These are phyloP conservation scores for Tuber umbilicatum DNA, from an alignment of 495 filamentous ascomycete genomes.

Conservation along the genomic window DNA sequence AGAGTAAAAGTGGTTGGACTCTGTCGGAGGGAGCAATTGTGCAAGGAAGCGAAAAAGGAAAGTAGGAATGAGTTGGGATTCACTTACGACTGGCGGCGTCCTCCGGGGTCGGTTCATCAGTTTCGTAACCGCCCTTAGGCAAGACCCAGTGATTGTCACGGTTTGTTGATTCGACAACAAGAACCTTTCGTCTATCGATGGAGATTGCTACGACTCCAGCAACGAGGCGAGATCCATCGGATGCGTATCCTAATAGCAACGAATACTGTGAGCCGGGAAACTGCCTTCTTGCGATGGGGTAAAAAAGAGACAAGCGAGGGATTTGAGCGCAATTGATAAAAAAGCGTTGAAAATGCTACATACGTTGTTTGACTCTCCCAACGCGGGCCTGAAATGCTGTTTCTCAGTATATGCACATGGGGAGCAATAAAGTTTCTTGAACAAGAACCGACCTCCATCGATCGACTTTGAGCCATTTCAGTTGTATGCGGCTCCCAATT, in stretches of 20 bases:
- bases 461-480: constrained; percentile 57
- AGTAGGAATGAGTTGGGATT: constrained; percentile 4
- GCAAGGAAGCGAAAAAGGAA: constrained; percentile 6
- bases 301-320: neutral
- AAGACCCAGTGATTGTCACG: constrained; percentile 84
- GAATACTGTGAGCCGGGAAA: constrained; percentile 27
- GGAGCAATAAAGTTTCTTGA: constrained; percentile 36
- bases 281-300: neutral
- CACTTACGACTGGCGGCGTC: constrained; percentile 52
- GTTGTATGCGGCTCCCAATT: constrained; percentile 26
- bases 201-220: constrained; percentile 86
- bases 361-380: constrained; percentile 71
- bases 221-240: constrained; percentile 88
- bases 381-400: constrained; percentile 55
- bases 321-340: constrained; percentile 9
- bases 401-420: constrained; percentile 38
- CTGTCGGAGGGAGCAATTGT: neutral
- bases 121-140: constrained; percentile 96
- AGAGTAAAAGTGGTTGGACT: neutral
- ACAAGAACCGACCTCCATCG: constrained; percentile 49
- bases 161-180: constrained; percentile 86
- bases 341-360: constrained; percentile 46
- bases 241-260: constrained; percentile 66
- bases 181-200: constrained; percentile 66
- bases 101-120: constrained; percentile 67